Conservation (phyloP, 306 rosid species). For the Sechiopsis laciniata region DNA sequence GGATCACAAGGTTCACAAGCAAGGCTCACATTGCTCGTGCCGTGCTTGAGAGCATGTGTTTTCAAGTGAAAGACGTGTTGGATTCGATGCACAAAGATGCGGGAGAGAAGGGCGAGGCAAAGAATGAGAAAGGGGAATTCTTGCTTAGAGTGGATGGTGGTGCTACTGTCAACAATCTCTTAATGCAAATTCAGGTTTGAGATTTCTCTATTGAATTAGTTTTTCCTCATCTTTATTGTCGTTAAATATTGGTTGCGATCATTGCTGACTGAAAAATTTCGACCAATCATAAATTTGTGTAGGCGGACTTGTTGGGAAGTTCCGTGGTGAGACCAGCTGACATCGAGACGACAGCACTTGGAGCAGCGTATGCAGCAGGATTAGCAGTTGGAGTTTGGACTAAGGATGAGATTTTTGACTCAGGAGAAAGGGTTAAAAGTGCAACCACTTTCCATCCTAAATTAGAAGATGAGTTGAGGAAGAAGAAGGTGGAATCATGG, state of each 20-base stretch:
- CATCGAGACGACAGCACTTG: slow-evolving; percentile 87
- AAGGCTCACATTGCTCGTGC: slow-evolving; percentile 87
- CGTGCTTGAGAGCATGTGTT: slow-evolving; percentile 86
- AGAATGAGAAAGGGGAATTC: slow-evolving; percentile 37
- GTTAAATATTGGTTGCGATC: too few relatives aligned
- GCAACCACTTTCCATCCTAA: slow-evolving; percentile 41
- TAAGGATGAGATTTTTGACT: slow-evolving; percentile 46
- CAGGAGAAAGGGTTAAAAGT: slow-evolving; percentile 35
- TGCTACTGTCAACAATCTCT: slow-evolving; percentile 63
- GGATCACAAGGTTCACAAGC: slow-evolving; percentile 69
- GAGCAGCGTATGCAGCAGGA: slow-evolving; percentile 98
- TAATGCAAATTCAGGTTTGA: slow-evolving; percentile 93
- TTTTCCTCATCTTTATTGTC: too few relatives aligned
- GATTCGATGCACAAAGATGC: slow-evolving; percentile 81
- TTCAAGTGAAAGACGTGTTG: slow-evolving; percentile 81
- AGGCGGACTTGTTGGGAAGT: slow-evolving; percentile 77
- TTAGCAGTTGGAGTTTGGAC: slow-evolving; percentile 78
- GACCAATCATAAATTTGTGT: not conserved
- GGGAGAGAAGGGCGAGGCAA: slow-evolving; percentile 28
- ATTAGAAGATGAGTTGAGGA: slow-evolving; percentile 46
- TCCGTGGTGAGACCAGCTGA: slow-evolving; percentile 77
- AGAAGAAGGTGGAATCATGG: slow-evolving; percentile 73
- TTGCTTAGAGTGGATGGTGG: slow-evolving; percentile 89
- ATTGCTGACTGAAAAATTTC: too few relatives aligned
- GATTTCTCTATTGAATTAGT: not conserved